Conservation (phyloP, 495 filamentous ascomycete species). For the Neurospora sp. region DNA sequence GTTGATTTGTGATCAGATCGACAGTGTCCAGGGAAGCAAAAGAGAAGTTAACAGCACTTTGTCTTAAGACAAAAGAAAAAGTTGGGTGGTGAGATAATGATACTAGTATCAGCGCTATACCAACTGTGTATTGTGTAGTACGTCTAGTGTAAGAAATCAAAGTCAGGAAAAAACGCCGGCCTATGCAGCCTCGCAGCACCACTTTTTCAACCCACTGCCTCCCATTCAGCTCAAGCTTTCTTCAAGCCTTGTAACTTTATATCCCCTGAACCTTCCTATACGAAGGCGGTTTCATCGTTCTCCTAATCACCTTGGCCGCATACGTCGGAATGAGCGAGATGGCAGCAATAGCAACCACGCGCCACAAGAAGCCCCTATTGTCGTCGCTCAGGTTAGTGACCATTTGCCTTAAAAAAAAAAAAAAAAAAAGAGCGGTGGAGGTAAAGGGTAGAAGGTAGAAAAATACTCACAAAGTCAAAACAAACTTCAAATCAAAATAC, state of each 20-base stretch:
- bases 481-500: slow-evolving; percentile 82
- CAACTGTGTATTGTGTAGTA: neutral
- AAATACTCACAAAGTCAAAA: slow-evolving; percentile 50
- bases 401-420: too few species aligned
- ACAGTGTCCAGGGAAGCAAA: too few species aligned
- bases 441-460: too few species aligned
- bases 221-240: neutral
- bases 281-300: slow-evolving; percentile 82
- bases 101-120: neutral
- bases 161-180: neutral
- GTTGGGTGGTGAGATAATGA: too few species aligned
- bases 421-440: too few species aligned
- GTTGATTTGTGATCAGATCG: neutral
- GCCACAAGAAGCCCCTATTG: slow-evolving; percentile 73
- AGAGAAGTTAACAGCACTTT: too few species aligned
- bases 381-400: neutral
- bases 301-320: slow-evolving; percentile 68
- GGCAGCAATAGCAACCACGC: slow-evolving; percentile 65
- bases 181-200: neutral
- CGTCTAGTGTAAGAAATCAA: neutral
- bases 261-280: slow-evolving; percentile 87
- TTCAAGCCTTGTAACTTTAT: slow-evolving; percentile 6
- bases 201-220: slow-evolving; percentile 6
- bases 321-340: slow-evolving; percentile 81
- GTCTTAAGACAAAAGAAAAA: too few species aligned